phyloP scores from a whole-genome alignment of 345 rosid species.

The Arabis alpina region DNA sequence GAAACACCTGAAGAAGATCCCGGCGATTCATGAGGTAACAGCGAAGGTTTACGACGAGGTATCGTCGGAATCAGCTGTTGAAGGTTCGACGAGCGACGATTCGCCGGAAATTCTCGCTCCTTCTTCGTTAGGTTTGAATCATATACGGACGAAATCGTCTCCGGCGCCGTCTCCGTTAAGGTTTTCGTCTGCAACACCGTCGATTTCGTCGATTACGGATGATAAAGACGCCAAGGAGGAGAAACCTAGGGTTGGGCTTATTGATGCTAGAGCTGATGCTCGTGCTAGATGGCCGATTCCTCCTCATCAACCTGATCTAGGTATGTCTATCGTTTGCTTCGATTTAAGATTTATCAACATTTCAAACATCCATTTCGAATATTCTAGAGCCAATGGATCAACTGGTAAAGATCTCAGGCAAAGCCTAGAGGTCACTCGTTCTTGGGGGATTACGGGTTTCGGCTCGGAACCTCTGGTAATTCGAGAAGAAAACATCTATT shows the following conservation, averaged over 20 bases:
- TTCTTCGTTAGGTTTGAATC: conserved; percentile 72
- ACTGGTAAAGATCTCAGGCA: too few species aligned
- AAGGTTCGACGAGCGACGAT: conserved; percentile 30
- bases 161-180: conserved; percentile 61
- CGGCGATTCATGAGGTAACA: conserved; percentile 49
- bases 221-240: conserved; percentile 33
- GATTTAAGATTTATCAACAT: conserved; percentile 9
- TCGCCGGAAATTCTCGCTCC: conserved; percentile 58
- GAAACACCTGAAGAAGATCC: conserved; percentile 67
- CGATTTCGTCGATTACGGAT: conserved; percentile 22
- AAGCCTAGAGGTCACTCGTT: too few species aligned
- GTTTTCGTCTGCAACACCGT: conserved; percentile 52
- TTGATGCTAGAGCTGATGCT: conserved; percentile 39
- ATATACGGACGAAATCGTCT: conserved; percentile 71
- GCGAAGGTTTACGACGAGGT: conserved; percentile 29
- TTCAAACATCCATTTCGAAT: neutral
- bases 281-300: conserved; percentile 43
- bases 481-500: too few species aligned
- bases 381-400: too few species aligned
- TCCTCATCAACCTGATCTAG: conserved; percentile 47
- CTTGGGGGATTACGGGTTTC: too few species aligned
- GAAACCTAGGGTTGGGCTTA: conserved; percentile 14
- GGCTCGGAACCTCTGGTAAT: too few species aligned
- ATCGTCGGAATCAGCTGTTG: neutral
- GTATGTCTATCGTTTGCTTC: conserved; percentile 18